Conservation (phyloP, 768 basidiomycete species). For the Roridomyces roridus region DNA sequence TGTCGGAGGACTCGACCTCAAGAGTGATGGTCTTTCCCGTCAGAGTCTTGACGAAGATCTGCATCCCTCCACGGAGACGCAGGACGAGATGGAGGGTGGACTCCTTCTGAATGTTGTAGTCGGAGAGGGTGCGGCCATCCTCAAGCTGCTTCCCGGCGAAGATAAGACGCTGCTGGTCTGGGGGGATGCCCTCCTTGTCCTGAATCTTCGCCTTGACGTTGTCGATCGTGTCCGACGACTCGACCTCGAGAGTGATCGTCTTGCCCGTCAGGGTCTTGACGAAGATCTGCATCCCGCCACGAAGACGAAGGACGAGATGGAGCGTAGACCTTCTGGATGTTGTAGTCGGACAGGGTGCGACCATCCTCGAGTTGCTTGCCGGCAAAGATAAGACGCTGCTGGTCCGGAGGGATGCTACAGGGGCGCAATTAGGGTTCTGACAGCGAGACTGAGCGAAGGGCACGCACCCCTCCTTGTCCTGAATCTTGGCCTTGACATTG, state of each 20-base stretch:
- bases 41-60: conserved; percentile 26
- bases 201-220: conserved; percentile 26
- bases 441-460: conserved; percentile 62
- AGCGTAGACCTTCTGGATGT: conserved; percentile 66
- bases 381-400: conserved; percentile 76
- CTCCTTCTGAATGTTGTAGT: conserved; percentile 26
- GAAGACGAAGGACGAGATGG: conserved; percentile 49
- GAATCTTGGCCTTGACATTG: conserved; percentile 77
- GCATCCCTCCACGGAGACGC: conserved; percentile 26
- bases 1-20: conserved; percentile 27
- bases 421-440: background rate
- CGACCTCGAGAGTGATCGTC: conserved; percentile 68
- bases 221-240: conserved; percentile 46
- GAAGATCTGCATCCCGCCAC: conserved; percentile 24
- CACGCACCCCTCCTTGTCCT: conserved; percentile 79
- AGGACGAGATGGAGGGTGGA: conserved; percentile 28
- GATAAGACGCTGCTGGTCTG: conserved; percentile 23
- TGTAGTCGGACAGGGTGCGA: conserved; percentile 76
- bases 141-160: conserved; percentile 25
- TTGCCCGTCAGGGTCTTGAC: conserved; percentile 65
- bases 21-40: conserved; percentile 26
- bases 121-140: conserved; percentile 24
- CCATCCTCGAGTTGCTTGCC: conserved; percentile 91
- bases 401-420: conserved; percentile 38
- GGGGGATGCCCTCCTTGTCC: conserved; percentile 24